Evolutionary conservation across 2,329 filamentous ascomycete genomes (phyloP).

Genomic region (Aspergillus uvarum): DNA sequence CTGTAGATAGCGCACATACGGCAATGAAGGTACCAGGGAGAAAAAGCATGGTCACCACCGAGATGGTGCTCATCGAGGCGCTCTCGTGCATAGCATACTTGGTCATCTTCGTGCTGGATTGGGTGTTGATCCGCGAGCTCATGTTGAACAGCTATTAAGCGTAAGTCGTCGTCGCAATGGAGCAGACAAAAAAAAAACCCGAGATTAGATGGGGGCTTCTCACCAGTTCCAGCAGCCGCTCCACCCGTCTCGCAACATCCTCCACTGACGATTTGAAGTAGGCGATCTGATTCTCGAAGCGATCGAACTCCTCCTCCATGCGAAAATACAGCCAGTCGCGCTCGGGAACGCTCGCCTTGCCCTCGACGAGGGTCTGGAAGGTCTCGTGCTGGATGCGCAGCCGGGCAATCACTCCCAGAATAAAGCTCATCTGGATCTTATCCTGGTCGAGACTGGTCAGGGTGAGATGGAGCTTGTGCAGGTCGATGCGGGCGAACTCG

Average conservation of each 20-base stretch:
- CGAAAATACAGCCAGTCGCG: conserved; percentile 7
- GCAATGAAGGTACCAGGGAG: conserved; percentile 9
- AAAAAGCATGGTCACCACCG: conserved; percentile 10
- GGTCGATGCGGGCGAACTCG: conserved; percentile 7
- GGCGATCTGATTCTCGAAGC: conserved; percentile 10
- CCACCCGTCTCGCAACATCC: conserved; percentile 4
- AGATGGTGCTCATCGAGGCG: conserved; percentile 9
- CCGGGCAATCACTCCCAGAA: conserved; percentile 7
- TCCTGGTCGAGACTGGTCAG: conserved; percentile 9
- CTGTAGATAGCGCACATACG: background rate
- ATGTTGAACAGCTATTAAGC: conserved; percentile 3
- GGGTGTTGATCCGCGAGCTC: conserved; percentile 8
- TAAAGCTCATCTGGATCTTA: conserved; percentile 12
- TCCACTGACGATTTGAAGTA: conserved; percentile 11
- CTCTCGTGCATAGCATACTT: conserved; percentile 11
- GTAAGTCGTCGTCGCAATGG: background rate
- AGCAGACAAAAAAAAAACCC: no score
- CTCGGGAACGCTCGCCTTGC: background rate
- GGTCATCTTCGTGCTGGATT: conserved; percentile 9
- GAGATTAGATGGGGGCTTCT: no score
- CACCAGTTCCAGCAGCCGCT: conserved; percentile 4
- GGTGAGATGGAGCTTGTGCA: conserved; percentile 8
- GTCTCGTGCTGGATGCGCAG: conserved; percentile 9
- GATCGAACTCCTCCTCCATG: conserved; percentile 10
- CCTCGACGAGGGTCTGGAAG: conserved; percentile 7